Evolutionary conservation across 2,329 filamentous ascomycete species (phyloP).

Genomic region (Colletotrichum acutatum): DNA sequence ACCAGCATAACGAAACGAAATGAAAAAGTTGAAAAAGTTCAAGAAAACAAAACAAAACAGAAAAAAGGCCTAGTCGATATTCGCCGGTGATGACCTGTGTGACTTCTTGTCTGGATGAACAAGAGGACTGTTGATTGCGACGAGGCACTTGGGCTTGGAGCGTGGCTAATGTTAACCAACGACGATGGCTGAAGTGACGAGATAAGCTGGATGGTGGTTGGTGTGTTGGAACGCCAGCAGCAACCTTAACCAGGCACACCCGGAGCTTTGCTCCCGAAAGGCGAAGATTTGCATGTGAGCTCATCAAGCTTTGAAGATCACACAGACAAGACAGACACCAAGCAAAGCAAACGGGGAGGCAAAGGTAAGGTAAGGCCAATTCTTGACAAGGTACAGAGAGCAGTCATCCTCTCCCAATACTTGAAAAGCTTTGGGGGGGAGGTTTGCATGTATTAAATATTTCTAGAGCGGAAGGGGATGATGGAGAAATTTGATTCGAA

Average conservation of each 20-base stretch:
- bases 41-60: too few relatives aligned
- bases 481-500: neutral
- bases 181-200: conserved; percentile 5
- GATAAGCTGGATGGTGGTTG: conserved; percentile 1
- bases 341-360: conserved; percentile 3
- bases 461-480: conserved; percentile 2
- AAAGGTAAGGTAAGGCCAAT: neutral
- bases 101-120: conserved; percentile 5
- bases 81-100: conserved; percentile 25
- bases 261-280: conserved; percentile 29
- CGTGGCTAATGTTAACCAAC: conserved; percentile 18
- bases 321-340: conserved; percentile 24
- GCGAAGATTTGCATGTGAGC: conserved; percentile 36
- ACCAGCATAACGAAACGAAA: conserved; percentile 29
- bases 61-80: conserved; percentile 1
- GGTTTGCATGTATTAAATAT: conserved; percentile 18
- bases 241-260: conserved; percentile 28
- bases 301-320: conserved; percentile 34
- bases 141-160: neutral
- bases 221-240: conserved; percentile 17
- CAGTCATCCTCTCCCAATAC: neutral
- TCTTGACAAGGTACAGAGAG: neutral
- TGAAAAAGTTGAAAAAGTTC: conserved; percentile 27
- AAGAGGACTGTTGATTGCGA: conserved; percentile 3
- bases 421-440: neutral